Evolutionary conservation across 2,329 filamentous ascomycete species (phyloP), one percentile per base, ranked within the genome.

Genomic region (Neopestalotiopsis sp.): DNA sequence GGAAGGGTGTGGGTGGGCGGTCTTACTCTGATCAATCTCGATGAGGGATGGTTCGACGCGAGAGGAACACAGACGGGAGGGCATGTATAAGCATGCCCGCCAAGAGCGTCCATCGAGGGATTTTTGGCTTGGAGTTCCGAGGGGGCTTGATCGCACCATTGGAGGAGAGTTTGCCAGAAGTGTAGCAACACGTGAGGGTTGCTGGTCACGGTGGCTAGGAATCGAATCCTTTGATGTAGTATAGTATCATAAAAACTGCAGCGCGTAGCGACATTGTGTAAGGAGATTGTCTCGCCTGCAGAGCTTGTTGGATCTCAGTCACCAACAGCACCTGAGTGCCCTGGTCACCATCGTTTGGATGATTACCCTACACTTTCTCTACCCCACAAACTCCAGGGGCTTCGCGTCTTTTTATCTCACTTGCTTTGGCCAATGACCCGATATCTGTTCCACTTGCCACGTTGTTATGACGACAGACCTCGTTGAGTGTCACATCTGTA

Each of bases 381-480:
- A 28, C 24, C 45, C 45, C 45, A 53, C 45, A 53, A 53, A 53
- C 45, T 53, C 45, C 45, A 53, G n/a, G n/a, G 45, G 6, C 45
- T 6, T 53, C 45, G 45, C 45, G 45, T 17, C 34, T 9, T 53
- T 53, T 53, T 53, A 53, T 53, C 45, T 53, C 45, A 53, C 45
- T 20, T 53, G 17, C 45, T 53, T 20, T 3, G 45, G 45, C 45
- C 45, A 53, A 53, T 53, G 45, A n/a, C 17, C 45, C 45, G 10
- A n/a, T 20, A 7, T 53, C 45, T 53, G 45, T 53, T 53, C 45
- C 45, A 53, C 45, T 53, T 53, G 45, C 45, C 45, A 53, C 45
- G 45, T 53, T 53, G 17, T 53, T n/a, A 53, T 53, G 45, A 53
- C 45, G 45, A 53, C n/a, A 53, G 45, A 53, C 45, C 45, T 53